Evolutionary conservation across 371 early-diverging fungal genomes (phyloP).

Genomic region (Entomophthora muscae): DNA sequence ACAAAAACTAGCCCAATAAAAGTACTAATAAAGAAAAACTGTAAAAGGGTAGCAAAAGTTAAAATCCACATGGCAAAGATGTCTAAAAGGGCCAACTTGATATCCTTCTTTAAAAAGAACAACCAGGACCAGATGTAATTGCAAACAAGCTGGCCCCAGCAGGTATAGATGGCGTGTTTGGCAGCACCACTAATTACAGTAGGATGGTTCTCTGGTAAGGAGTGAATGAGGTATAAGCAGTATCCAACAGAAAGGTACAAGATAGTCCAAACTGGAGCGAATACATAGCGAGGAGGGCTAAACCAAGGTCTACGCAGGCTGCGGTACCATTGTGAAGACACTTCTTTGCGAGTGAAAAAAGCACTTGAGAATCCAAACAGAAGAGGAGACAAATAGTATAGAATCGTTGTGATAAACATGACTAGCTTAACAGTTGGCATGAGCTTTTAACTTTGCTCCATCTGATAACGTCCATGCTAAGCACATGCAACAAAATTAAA

Average conservation of each 20-base stretch:
- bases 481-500: too few species aligned
- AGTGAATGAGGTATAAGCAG: neutral
- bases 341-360: neutral
- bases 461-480: too few species aligned
- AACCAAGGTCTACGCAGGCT: neutral
- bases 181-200: neutral
- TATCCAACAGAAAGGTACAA: neutral
- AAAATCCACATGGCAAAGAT: neutral
- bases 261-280: conserved; percentile 3
- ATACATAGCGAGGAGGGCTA: conserved; percentile 1
- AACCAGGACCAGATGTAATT: neutral
- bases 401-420: too few species aligned
- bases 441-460: too few species aligned
- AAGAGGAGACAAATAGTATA: neutral
- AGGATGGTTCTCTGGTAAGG: neutral
- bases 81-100: neutral
- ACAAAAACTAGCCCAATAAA: neutral
- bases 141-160: neutral
- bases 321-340: neutral
- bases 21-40: neutral
- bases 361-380: neutral
- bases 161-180: neutral
- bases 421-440: too few species aligned
- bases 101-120: neutral
- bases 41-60: neutral